Conservation (phyloP, 2,329 filamentous ascomycete species). For the Apiospora arundinis region DNA sequence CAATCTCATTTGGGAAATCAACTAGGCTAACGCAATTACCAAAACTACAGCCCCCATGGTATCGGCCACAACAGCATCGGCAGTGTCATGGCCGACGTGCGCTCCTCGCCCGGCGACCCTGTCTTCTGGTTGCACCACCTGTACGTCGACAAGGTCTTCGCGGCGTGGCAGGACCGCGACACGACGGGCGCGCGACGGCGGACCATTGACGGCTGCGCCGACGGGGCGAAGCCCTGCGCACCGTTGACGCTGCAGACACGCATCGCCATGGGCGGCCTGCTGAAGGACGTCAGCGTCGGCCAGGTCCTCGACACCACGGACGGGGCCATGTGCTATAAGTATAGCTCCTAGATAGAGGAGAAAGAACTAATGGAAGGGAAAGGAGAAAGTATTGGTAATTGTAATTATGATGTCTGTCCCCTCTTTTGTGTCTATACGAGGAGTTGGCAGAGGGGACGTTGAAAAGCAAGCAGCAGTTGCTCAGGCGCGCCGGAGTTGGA, state of each 20-base stretch:
- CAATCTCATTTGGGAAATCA: no score
- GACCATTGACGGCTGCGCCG: conserved; percentile 15
- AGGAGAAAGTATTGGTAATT: not conserved
- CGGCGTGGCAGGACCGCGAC: conserved; percentile 25
- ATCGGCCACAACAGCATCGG: conserved; percentile 43
- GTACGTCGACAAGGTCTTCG: conserved; percentile 31
- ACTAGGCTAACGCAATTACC: no score
- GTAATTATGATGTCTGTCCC: not conserved
- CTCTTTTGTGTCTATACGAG: not conserved
- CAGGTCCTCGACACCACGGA: conserved; percentile 22
- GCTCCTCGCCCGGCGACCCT: conserved; percentile 40
- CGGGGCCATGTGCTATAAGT: conserved; percentile 25
- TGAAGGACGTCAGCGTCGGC: conserved; percentile 18
- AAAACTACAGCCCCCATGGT: no score
- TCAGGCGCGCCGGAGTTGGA: not conserved
- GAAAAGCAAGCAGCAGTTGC: not conserved
- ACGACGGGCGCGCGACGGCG: conserved; percentile 14
- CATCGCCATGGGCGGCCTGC: conserved; percentile 24
- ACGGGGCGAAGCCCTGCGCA: conserved; percentile 21
- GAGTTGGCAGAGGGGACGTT: not conserved
- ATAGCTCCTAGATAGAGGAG: not conserved
- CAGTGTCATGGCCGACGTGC: conserved; percentile 41
- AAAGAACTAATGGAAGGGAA: no score
- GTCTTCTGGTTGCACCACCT: conserved; percentile 44
- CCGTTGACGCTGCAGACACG: conserved; percentile 23